Percentiles rank a stretch among this genome's conserved stretches.
phyloP scores from a whole-genome alignment of 73 alveolate genomes.

The Diophrys sp. region DNA sequence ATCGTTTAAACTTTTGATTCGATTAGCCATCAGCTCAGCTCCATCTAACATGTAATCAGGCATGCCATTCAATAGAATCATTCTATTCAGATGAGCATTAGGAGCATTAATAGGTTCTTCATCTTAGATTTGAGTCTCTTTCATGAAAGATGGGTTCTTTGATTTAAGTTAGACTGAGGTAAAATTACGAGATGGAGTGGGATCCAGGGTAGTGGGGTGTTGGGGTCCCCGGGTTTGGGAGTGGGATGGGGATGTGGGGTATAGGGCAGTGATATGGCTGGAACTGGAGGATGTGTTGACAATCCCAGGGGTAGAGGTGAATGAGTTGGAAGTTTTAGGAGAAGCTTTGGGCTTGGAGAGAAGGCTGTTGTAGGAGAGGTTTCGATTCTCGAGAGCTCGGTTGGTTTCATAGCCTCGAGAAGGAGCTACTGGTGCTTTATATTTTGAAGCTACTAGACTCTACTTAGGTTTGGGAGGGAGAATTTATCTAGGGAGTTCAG shows the following conservation, averaged over 20 bases:
- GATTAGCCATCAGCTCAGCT: neutral
- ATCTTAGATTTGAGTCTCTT: neutral
- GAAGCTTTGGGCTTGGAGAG: neutral
- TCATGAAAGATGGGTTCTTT: neutral
- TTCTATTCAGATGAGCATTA: neutral
- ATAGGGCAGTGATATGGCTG: neutral
- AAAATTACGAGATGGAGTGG: neutral
- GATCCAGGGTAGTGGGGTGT: too few relatives aligned
- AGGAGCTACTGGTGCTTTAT: neutral
- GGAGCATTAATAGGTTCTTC: neutral
- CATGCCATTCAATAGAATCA: neutral
- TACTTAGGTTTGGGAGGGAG: neutral
- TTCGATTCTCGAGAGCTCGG: neutral
- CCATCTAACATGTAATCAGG: neutral
- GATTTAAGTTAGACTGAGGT: neutral
- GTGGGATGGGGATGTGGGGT: neutral
- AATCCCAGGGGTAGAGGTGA: neutral
- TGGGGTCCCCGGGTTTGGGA: neutral
- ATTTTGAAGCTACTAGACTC: neutral
- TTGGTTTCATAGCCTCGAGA: neutral
- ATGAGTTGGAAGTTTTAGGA: neutral
- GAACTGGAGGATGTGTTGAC: neutral
- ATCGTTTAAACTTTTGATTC: too few relatives aligned
- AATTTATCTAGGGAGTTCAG: neutral
- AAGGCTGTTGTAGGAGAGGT: neutral